These are phyloP conservation scores for Brassica juncea DNA, from an alignment of 345 rosid species.

Conservation along the genomic window DNA sequence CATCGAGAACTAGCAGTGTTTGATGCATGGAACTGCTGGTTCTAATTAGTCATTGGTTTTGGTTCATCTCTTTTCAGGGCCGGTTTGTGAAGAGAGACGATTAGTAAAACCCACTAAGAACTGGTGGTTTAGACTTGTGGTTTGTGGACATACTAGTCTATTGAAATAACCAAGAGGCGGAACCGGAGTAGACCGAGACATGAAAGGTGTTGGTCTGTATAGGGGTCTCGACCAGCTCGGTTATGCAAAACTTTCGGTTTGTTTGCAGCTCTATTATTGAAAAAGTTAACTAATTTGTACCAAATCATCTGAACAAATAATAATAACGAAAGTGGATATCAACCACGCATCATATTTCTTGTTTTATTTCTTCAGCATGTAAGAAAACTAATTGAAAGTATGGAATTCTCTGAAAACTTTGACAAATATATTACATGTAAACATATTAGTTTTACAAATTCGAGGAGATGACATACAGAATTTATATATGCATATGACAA, in stretches of 20 bases:
- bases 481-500: background rate
- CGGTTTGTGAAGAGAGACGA: conserved; percentile 44
- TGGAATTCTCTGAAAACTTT: background rate
- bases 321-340: background rate
- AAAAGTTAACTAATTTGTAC: conserved; percentile 28
- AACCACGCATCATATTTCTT: conserved; percentile 10
- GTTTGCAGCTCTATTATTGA: conserved; percentile 17
- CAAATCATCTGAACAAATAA: conserved; percentile 28
- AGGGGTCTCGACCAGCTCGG: conserved; percentile 38
- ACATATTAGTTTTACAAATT: conserved; percentile 17
- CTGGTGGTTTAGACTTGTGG: conserved; percentile 15
- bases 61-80: conserved; percentile 34
- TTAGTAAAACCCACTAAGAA: background rate
- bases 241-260: conserved; percentile 21
- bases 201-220: conserved; percentile 33
- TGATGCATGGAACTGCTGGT: background rate
- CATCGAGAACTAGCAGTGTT: background rate
- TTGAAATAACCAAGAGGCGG: conserved; percentile 11
- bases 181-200: conserved; percentile 27
- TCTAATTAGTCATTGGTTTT: conserved; percentile 6
- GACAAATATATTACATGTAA: background rate
- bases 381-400: background rate
- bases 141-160: conserved; percentile 23
- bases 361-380: background rate
- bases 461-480: background rate